Conservation (phyloP, 768 basidiomycete species). For the Boletus sp. region DNA sequence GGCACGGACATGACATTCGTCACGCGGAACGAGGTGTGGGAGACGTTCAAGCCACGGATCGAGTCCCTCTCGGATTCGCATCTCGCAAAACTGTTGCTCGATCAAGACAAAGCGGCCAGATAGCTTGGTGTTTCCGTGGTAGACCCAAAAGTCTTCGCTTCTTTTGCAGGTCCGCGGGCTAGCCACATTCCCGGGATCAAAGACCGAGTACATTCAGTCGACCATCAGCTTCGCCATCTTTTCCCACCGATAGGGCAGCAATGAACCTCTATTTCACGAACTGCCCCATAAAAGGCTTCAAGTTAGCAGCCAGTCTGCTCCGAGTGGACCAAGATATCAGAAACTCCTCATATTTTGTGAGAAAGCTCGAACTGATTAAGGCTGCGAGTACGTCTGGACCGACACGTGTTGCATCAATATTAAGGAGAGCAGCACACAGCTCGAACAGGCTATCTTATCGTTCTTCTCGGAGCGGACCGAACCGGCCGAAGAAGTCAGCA, state of each 20-base stretch:
- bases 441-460: conserved; percentile 27
- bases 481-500: not conserved
- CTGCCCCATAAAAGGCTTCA: conserved; percentile 15
- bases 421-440: conserved; percentile 23
- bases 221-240: conserved; percentile 26
- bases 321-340: conserved; percentile 21
- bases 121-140: conserved; percentile 20
- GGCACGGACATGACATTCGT: conserved; percentile 19
- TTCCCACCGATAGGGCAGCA: conserved; percentile 26
- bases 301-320: conserved; percentile 8
- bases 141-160: conserved; percentile 13
- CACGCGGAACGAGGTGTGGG: conserved; percentile 6
- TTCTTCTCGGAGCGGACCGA: not conserved
- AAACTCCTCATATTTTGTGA: conserved; percentile 29
- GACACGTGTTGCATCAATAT: conserved; percentile 30
- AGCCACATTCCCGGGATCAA: not conserved
- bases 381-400: conserved; percentile 28
- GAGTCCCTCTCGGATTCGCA: conserved; percentile 8
- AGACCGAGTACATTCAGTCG: conserved; percentile 16
- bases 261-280: conserved; percentile 23
- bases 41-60: too few species aligned
- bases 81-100: conserved; percentile 20
- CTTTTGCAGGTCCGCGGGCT: conserved; percentile 14
- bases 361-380: conserved; percentile 23
- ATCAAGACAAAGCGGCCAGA: conserved; percentile 23